Evolutionary conservation across 1,139 yeast genomes (phyloP), one percentile per base, ranked within the genome.

Genomic region (Hyphopichia pseudoburtonii): DNA sequence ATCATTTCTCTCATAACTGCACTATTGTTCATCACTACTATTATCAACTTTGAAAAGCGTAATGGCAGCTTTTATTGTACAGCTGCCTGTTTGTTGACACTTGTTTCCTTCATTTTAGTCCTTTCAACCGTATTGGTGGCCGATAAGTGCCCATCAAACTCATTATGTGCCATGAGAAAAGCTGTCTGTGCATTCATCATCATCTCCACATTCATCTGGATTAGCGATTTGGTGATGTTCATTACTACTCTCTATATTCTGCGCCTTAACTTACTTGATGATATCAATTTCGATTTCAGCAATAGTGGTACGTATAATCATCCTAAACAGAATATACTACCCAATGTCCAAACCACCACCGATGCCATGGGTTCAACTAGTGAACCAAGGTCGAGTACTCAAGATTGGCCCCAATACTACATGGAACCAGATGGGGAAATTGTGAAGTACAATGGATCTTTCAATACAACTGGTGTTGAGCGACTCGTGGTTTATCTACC

Each of bases 61-160:
- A 69, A 69, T 42, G 76, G 76, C 2, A 64, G 70, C 33, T 68
- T 70, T 41, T 70, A 70, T 44, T 67, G 74, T 37, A 45, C 66
- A 11, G 53, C 60, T 1, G 68, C 73, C 2, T 51, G 62, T 28
- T 22, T 66, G 4, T 43, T 67, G 44, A 60, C 65, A 15, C 37
- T 64, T n/a, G 62, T 62, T 5, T 55, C 70, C 10, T 62, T 67
- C 41, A 54, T 62, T 15, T 47, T 68, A 43, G 54, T 59, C n/a
- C 44, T 58, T 3, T 51, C 69, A 18, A 44, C 50, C 11, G 43
- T 65, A 15, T 46, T 62, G 18, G 57, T 69, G 8, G 40, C 48
- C 43, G 25, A 45, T 36, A 38, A 48, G 28, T 62, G 68, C 39
- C 33, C 45, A 2, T 44, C 44, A 2, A 22, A 35, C 2, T 40